phyloP scores from a whole-genome alignment of 352 stramenopile genomes.

The Phytopythium kandeliae region DNA sequence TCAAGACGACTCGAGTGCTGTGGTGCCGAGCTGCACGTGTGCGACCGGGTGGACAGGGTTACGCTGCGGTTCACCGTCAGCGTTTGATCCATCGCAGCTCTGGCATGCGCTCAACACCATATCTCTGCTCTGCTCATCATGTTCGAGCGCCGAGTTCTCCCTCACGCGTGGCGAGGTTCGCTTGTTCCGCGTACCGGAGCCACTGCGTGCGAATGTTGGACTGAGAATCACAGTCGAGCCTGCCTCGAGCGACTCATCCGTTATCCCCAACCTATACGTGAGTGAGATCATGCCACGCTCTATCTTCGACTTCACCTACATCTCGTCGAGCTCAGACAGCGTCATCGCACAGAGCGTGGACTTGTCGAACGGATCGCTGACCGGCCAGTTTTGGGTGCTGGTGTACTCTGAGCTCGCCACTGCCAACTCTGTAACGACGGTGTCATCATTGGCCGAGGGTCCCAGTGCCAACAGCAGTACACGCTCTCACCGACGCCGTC shows the following conservation, averaged over 20 bases:
- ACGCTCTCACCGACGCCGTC: not conserved
- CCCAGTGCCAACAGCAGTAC: conserved; percentile 4
- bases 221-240: conserved; percentile 23
- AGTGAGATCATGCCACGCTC: conserved; percentile 63
- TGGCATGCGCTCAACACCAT: conserved; percentile 51
- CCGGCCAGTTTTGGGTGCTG: conserved; percentile 68
- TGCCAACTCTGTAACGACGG: conserved; percentile 9
- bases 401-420: conserved; percentile 58
- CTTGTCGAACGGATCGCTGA: conserved; percentile 43
- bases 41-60: conserved; percentile 52
- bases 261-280: conserved; percentile 57
- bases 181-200: conserved; percentile 66
- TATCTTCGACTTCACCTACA: conserved; percentile 69
- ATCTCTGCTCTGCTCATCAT: conserved; percentile 48
- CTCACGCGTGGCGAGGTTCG: conserved; percentile 39
- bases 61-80: conserved; percentile 47
- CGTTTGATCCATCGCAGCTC: conserved; percentile 50
- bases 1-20: not conserved
- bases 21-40: conserved; percentile 40
- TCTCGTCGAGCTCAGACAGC: conserved; percentile 23
- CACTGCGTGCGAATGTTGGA: conserved; percentile 41
- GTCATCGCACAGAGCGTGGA: conserved; percentile 33
- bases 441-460: conserved; percentile 1
- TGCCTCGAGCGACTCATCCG: conserved; percentile 9
- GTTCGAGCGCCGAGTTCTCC: conserved; percentile 27